Evolutionary conservation across 1,139 yeast species (phyloP).

Genomic region (Scheffersomyces stambukii): DNA sequence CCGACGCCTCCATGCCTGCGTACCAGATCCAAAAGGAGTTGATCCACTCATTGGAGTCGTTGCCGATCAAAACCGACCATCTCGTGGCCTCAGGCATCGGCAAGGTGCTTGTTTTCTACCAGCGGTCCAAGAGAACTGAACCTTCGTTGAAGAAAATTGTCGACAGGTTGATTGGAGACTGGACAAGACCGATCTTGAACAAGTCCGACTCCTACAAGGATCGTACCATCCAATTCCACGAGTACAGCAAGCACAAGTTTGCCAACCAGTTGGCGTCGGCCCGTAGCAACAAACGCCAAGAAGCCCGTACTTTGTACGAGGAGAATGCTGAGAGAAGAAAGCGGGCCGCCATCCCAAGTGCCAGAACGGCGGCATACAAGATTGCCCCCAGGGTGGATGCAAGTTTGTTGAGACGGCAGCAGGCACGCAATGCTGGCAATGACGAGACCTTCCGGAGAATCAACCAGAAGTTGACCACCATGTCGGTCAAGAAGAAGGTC

Average conservation of each 20-base stretch:
- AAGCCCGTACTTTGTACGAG: conserved; percentile 64
- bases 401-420: conserved; percentile 36
- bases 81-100: conserved; percentile 93
- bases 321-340: conserved; percentile 89
- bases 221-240: conserved; percentile 66
- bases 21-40: conserved; percentile 91
- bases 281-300: conserved; percentile 33
- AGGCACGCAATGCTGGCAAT: conserved; percentile 45
- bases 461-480: conserved; percentile 48
- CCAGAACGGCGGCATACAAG: conserved; percentile 82
- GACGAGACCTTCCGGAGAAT: conserved; percentile 80
- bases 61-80: conserved; percentile 95
- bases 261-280: conserved; percentile 46
- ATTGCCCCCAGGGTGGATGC: conserved; percentile 80
- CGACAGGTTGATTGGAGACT: conserved; percentile 86
- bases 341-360: conserved; percentile 92
- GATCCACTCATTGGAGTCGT: conserved; percentile 64
- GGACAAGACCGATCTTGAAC: conserved; percentile 98
- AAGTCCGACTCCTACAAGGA: conserved; percentile 94
- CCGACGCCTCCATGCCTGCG: conserved; percentile 96
- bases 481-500: conserved; percentile 45
- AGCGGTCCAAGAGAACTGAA: conserved; percentile 86
- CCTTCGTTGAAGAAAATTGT: conserved; percentile 81
- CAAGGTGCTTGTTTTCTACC: conserved; percentile 89
- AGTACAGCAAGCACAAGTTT: conserved; percentile 60